Percentiles rank a stretch among this genome's conserved stretches.
Conservation (phyloP, 1,139 yeast species). For the Casaregolazyma lundiana region DNA sequence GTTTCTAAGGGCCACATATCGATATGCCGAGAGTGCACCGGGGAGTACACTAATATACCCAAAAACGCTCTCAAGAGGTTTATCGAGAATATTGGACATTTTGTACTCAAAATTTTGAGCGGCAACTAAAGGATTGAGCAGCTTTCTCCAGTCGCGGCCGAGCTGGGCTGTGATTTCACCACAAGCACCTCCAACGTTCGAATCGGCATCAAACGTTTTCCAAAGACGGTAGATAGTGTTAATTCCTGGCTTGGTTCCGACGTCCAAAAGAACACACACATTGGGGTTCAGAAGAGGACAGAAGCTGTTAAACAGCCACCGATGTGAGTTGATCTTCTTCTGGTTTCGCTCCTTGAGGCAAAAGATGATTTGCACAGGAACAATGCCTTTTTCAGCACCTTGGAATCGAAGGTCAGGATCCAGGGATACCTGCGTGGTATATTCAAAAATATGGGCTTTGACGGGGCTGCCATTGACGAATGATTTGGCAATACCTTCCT, state of each 20-base stretch:
- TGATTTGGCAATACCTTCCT: slow-evolving; percentile 93
- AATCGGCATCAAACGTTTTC: slow-evolving; percentile 95
- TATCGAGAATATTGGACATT: slow-evolving; percentile 75
- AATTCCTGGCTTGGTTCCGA: slow-evolving; percentile 84
- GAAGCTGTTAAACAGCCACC: slow-evolving; percentile 91
- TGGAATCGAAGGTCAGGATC: slow-evolving; percentile 82
- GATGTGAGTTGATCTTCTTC: slow-evolving; percentile 88
- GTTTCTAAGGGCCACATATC: slow-evolving; percentile 81
- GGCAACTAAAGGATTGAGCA: slow-evolving; percentile 81
- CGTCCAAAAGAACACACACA: slow-evolving; percentile 79
- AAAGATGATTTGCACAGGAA: slow-evolving; percentile 88
- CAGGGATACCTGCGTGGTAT: slow-evolving; percentile 83
- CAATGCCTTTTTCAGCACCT: slow-evolving; percentile 73
- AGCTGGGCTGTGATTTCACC: slow-evolving; percentile 95
- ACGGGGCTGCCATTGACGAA: slow-evolving; percentile 87
- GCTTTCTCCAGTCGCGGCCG: slow-evolving; percentile 75
- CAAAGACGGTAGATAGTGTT: slow-evolving; percentile 86
- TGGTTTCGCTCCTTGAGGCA: slow-evolving; percentile 85
- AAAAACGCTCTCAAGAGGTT: slow-evolving; percentile 78
- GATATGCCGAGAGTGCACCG: slow-evolving; percentile 84
- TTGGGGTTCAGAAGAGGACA: slow-evolving; percentile 89
- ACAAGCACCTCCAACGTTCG: slow-evolving; percentile 97
- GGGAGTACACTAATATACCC: slow-evolving; percentile 81
- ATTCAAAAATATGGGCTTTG: slow-evolving; percentile 87
- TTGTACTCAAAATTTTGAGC: slow-evolving; percentile 84